These are phyloP conservation scores for Vararia minispora DNA, from an alignment of 768 basidiomycete species.

Conservation along the genomic window DNA sequence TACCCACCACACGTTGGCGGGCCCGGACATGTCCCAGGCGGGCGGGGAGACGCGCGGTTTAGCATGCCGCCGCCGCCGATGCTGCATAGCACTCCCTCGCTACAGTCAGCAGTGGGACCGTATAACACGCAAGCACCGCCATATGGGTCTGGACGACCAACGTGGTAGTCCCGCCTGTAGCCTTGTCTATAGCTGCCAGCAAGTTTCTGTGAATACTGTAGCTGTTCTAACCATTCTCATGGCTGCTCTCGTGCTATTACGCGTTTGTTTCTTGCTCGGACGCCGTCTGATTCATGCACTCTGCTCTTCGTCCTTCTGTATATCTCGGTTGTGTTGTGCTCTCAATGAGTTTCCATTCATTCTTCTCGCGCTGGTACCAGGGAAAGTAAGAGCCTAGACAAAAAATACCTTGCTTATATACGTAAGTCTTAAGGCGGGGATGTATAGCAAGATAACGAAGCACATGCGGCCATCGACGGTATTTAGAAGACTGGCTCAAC, in stretches of 20 bases:
- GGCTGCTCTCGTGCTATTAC: background rate
- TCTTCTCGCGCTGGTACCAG: background rate
- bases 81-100: constrained; percentile 23
- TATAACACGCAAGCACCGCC: constrained; percentile 32
- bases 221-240: constrained; percentile 5
- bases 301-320: background rate
- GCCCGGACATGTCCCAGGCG: constrained; percentile 15
- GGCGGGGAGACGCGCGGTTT: constrained; percentile 31
- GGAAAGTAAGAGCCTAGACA: background rate
- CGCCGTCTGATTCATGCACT: too few species aligned
- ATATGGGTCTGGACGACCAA: constrained; percentile 32
- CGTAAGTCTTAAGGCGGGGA: background rate
- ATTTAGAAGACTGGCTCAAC: background rate
- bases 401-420: background rate
- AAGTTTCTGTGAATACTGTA: constrained; percentile 2
- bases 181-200: background rate
- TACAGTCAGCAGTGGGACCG: too few species aligned
- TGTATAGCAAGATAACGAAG: constrained; percentile 10
- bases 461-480: background rate
- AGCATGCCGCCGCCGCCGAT: too few species aligned
- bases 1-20: too few species aligned
- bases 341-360: constrained; percentile 8
- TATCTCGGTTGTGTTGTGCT: background rate
- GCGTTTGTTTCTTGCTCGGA: too few species aligned
- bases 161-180: constrained; percentile 31